Evolutionary conservation across 345 rosid species (phyloP).

Genomic region (Ceriops tagal): DNA sequence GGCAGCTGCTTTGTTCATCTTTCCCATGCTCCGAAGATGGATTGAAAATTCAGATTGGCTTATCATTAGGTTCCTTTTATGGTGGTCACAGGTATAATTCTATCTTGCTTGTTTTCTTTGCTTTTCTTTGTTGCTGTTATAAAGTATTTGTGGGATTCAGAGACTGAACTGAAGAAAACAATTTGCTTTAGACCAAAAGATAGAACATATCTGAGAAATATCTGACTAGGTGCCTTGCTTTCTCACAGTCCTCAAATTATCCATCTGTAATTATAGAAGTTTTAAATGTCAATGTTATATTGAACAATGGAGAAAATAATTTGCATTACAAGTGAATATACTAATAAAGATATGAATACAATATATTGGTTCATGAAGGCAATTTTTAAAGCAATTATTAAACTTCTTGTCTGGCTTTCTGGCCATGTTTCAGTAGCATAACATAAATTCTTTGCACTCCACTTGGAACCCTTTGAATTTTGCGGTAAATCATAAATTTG

Average conservation of each 20-base stretch:
- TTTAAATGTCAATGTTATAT: background rate
- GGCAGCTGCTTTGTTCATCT: slow-evolving; percentile 75
- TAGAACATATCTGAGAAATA: background rate
- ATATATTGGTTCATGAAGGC: no score
- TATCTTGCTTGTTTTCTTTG: slow-evolving; percentile 4
- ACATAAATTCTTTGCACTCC: background rate
- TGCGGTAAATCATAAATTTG: background rate
- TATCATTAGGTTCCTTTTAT: slow-evolving; percentile 73
- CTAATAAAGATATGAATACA: no score
- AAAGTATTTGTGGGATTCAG: background rate
- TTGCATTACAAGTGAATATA: no score
- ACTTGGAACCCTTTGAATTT: background rate
- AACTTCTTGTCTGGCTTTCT: no score
- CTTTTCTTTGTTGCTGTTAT: background rate
- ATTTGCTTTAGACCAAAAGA: background rate
- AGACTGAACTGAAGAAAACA: background rate
- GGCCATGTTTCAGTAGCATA: background rate
- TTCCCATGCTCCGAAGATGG: slow-evolving; percentile 95
- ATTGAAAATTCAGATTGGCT: slow-evolving; percentile 98
- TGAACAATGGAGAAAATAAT: background rate
- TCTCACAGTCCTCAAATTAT: background rate
- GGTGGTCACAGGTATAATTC: slow-evolving; percentile 95
- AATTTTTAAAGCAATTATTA: background rate
- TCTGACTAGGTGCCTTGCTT: background rate
- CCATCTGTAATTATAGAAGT: background rate